Evolutionary conservation across 176 grass and related monocot species (phyloP), one percentile per base, ranked within the genome.

Genomic region (Coix lacrymajobi): DNA sequence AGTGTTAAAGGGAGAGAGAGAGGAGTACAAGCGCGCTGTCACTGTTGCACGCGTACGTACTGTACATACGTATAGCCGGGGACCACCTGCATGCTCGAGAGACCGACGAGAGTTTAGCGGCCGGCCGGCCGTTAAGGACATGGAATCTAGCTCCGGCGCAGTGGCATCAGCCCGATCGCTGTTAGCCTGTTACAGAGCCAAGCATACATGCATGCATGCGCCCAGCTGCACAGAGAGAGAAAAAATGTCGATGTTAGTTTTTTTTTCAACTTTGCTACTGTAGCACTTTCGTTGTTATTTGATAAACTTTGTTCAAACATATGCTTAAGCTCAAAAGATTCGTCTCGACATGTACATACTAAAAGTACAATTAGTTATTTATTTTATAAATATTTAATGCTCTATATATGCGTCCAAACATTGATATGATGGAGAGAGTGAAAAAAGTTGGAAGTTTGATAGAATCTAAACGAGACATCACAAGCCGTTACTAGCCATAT

Each of bases 131-230:
- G 38, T 8, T 8, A 71, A 86, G 78, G 78, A 4, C 86, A 51
- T 34, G 86, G 86, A 88, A 88, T 79, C 73, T 83, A 83, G 86
- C 56, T 26, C 37, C 51, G 31, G 78, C 78, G 78, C 78, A 80
- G 38, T 48, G 61, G 36, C 48, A 77, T n/a, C 48, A 33, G 34
- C 38, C 43, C 31, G 51, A 76, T 69, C 67, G 34, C 13, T 81
- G 69, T 41, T 14, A 22, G 22, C 52, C 58, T 28, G 58, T 28
- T 65, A 52, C 31, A 15, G 77, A 56, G 36, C 32, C 41, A 43
- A 81, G 22, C n/a, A 31, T 20, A 34, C 31, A 57, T 40, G 32
- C 33, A 57, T 37, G 65, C 31, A 10, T 38, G 63, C 12, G 63
- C 54, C 54, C 45, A 29, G 37, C 20, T n/a, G 34, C 11, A 12